A percentile compares a stretch with the other conserved stretches of the same genome.
Evolutionary conservation across 176 grass and related monocot genomes (phyloP).

Genomic region (Musa itinerans): DNA sequence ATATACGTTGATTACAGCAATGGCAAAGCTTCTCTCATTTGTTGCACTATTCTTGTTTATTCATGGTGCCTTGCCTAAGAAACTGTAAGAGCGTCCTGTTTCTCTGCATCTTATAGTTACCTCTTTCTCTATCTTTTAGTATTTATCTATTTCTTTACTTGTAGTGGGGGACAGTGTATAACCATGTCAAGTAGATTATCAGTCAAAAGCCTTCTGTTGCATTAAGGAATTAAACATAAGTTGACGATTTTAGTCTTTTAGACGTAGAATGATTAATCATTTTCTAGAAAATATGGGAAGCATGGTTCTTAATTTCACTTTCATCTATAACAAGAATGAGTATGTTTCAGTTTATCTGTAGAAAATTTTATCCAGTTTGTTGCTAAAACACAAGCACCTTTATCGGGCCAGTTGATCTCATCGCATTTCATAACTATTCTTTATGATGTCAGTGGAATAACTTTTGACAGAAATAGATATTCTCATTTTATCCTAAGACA

Average conservation of each 20-base stretch:
- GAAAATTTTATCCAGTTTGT: background rate
- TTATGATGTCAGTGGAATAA: background rate
- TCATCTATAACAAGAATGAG: background rate
- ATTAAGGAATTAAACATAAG: no score
- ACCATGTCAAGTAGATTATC: no score
- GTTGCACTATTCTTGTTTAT: slow-evolving; percentile 75
- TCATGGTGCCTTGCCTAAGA: slow-evolving; percentile 68
- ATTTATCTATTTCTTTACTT: background rate
- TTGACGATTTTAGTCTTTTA: no score
- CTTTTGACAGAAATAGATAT: background rate
- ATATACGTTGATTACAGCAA: slow-evolving; percentile 80
- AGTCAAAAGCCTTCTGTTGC: no score
- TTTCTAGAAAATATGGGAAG: background rate
- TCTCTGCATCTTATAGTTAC: slow-evolving; percentile 6
- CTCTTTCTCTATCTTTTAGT: slow-evolving; percentile 8
- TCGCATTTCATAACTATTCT: background rate
- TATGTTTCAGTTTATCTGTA: background rate
- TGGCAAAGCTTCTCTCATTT: slow-evolving; percentile 73
- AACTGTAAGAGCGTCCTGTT: slow-evolving; percentile 43
- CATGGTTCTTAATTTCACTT: background rate
- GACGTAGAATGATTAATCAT: no score
- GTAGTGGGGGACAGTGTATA: background rate
- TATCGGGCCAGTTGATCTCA: background rate
- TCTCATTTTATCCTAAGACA: background rate
- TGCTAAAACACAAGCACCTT: no score